Evolutionary conservation across 1,284 basidiomycete species (phyloP), one percentile per base, ranked within the genome.

Genomic region (Tremellales sp.): DNA sequence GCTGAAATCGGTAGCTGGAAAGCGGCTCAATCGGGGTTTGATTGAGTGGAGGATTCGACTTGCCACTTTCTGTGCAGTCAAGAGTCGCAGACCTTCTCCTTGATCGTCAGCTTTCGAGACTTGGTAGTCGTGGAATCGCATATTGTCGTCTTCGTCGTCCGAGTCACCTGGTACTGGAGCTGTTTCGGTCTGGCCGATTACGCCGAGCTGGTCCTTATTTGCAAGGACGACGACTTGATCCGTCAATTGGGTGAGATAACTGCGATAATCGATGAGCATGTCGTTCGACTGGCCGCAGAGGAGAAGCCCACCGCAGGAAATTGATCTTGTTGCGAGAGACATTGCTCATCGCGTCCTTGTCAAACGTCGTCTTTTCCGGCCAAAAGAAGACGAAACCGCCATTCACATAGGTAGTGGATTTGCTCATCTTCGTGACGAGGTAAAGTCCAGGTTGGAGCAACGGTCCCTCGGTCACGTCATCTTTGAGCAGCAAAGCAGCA

Each of bases 291-390:
- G n/a, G n/a, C n/a, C n/a, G n/a, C n/a, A n/a, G n/a, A n/a, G n/a
- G 18, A 12, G 4, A 14, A 19, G 26, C 7, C 19, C 53, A 80
- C 81, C 81, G 65, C 78, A 83, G 81, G 54, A 83, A 83, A 0
- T 79, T 81, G 5, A 79, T 66, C 10, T 81, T 71, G 60, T 81
- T 83, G 1, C 77, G 71, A 21, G 70, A 58, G 32, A 79, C 73
- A 3, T 79, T 70, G 0, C 75, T 69, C 1, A 66, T 43, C 0
- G 77, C 75, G 26, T 72, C 66, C 60, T 81, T 79, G 25, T 78
- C 66, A 81, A 82, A 83, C 0, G 81, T 83, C 0, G 70, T 73
- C 29, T 79, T 74, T 53, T 83, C 79, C 0, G 81, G 81, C 81
- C 81, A 83, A 48, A 79, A 81, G 4, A 83, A 54, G 18, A 79